Evolutionary conservation across 176 grass and related monocot species (phyloP).

Genomic region (Neostapfia colusana): DNA sequence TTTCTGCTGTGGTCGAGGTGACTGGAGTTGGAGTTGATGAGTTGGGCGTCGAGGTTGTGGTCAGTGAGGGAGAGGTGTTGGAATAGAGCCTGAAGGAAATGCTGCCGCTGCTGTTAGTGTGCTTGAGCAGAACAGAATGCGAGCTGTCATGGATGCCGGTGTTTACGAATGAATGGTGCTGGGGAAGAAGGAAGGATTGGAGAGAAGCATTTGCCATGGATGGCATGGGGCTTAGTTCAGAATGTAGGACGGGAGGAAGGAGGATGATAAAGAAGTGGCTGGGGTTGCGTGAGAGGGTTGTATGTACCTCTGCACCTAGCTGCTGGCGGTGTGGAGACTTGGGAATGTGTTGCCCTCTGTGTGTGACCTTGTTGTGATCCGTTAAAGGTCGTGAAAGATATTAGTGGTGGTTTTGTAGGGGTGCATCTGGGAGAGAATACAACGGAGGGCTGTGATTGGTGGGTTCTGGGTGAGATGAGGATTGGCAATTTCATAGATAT

Average conservation of each 20-base stretch:
- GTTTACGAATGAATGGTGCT: constrained; percentile 51
- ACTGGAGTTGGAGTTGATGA: constrained; percentile 31
- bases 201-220: constrained; percentile 62
- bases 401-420: constrained; percentile 31
- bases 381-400: constrained; percentile 27
- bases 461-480: constrained; percentile 71
- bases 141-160: constrained; percentile 44
- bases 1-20: constrained; percentile 3
- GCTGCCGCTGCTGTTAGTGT: constrained; percentile 29
- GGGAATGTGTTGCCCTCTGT: neutral
- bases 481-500: constrained; percentile 35
- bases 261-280: constrained; percentile 50
- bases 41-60: constrained; percentile 40
- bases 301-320: constrained; percentile 23
- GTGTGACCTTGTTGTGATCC: constrained; percentile 9
- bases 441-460: constrained; percentile 75
- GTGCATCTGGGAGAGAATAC: constrained; percentile 39
- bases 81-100: constrained; percentile 61
- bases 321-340: constrained; percentile 36
- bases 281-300: constrained; percentile 39
- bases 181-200: constrained; percentile 60
- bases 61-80: constrained; percentile 54
- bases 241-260: neutral
- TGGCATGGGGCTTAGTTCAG: constrained; percentile 12
- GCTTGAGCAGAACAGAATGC: constrained; percentile 33